Base-by-base conservation (phyloP, 2,329 filamentous ascomycete genomes). In the Alternaria metachromatica region DNA sequence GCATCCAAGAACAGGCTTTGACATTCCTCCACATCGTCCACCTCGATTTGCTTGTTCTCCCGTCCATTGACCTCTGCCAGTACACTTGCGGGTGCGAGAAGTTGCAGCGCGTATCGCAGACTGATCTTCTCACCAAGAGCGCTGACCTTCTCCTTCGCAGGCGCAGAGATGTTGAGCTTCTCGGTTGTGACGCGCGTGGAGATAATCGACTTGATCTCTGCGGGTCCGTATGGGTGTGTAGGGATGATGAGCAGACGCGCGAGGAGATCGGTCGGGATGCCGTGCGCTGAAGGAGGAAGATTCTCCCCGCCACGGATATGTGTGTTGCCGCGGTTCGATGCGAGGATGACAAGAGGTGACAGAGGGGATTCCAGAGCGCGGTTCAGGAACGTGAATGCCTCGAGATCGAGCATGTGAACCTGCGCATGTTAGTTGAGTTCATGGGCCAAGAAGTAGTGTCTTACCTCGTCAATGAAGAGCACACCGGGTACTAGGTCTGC, bases 351-450 rank as follows among this genome's bases (percentile, higher is more conserved):
- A 76, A 99, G 97, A 62, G 96, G 96, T 2, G 95, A 95, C 76
- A 99, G 96, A 70, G 90, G 88, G 60, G 93, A 94, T 86, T 99
- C 96, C 72, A 99, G 87, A n/a, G 96, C 96, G 78, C 94, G 92
- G 86, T 98, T 98, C 77, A 99, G 90, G 83, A 97, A 99, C 71
- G 96, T 98, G 84, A 98, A 99, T 85, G 94, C 97, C 85, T 99
- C 96, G 72, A 99, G 92, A 81, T 99, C 96, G 74, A 99, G 93
- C 96, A 99, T 99, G 85, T 99, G 95, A 64, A 97, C 95, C 94
- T 96, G 56, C 45, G 50, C 53, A 62, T 61, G 76, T 72, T 81
- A 64, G 58, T 49, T 48, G 41, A 18, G 30, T 5, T 30, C 20
- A 45, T 41, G 13, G 3, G 11, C 2, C 6, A 5, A 4, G 11